phyloP scores from a whole-genome alignment of 2,329 filamentous ascomycete genomes.

The Akanthomyces muscarius region DNA sequence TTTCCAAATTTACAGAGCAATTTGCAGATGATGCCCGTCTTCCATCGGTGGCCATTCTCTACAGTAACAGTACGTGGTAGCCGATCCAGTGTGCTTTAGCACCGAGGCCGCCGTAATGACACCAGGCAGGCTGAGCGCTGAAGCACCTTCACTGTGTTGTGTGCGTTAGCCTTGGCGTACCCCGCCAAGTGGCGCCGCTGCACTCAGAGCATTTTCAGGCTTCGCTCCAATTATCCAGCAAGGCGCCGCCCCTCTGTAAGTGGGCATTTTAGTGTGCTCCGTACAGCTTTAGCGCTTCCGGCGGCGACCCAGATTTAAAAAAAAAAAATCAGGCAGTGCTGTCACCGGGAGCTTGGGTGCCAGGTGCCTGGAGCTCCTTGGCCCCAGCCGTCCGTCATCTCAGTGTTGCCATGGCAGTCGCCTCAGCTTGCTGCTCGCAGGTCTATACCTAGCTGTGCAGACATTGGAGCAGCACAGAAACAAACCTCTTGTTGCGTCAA shows the following conservation, averaged over 20 bases:
- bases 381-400: background rate
- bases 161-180: too few relatives aligned
- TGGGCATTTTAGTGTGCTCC: background rate
- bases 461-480: too few relatives aligned
- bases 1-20: background rate
- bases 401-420: constrained; percentile 2
- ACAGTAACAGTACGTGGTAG: background rate
- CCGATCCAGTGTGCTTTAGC: too few relatives aligned
- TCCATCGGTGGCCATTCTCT: background rate
- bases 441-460: background rate
- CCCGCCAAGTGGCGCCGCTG: too few relatives aligned
- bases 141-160: too few relatives aligned
- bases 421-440: background rate
- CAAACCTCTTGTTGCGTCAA: too few relatives aligned
- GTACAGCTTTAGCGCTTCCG: constrained; percentile 1
- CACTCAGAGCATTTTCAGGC: background rate
- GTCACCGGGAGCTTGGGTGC: too few relatives aligned
- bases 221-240: background rate
- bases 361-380: background rate
- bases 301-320: background rate
- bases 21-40: too few relatives aligned
- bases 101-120: too few relatives aligned
- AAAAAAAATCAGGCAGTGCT: background rate
- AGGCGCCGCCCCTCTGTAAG: background rate
- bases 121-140: background rate